phyloP scores from a whole-genome alignment of 768 basidiomycete genomes.

The Podaxis mareebaensis region DNA sequence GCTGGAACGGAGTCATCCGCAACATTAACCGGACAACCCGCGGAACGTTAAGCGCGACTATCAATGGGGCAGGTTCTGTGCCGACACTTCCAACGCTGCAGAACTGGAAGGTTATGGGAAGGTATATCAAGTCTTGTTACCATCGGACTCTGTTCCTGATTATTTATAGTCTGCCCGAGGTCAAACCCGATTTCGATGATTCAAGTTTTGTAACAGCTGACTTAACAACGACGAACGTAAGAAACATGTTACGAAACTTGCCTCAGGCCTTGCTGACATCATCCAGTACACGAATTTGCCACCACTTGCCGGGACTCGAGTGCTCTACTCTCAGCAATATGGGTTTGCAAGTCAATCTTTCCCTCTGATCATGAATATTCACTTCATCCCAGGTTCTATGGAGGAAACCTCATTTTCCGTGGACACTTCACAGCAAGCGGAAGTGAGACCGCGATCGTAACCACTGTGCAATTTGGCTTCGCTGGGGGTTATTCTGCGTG shows the following conservation, averaged over 20 bases:
- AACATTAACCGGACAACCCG: slow-evolving; percentile 25
- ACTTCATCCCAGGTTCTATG: slow-evolving; percentile 42
- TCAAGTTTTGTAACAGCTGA: slow-evolving; percentile 63
- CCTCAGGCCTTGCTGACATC: neutral
- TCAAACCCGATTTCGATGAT: slow-evolving; percentile 58
- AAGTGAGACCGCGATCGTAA: slow-evolving; percentile 43
- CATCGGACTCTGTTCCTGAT: slow-evolving; percentile 11
- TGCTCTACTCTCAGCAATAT: slow-evolving; percentile 55
- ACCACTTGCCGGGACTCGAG: slow-evolving; percentile 39
- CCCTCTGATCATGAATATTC: neutral
- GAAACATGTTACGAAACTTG: slow-evolving; percentile 18
- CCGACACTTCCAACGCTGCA: slow-evolving; percentile 34
- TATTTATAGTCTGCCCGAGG: slow-evolving; percentile 73
- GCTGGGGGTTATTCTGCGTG: slow-evolving; percentile 55
- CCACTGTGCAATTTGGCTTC: slow-evolving; percentile 49
- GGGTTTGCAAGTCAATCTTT: slow-evolving; percentile 31
- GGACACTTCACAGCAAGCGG: slow-evolving; percentile 55
- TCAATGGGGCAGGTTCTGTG: slow-evolving; percentile 19
- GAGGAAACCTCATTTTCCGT: slow-evolving; percentile 51
- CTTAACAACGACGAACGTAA: slow-evolving; percentile 70
- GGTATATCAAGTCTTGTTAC: slow-evolving; percentile 27
- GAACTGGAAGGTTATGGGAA: slow-evolving; percentile 50
- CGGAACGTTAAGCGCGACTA: slow-evolving; percentile 31
- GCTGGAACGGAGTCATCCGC: slow-evolving; percentile 41
- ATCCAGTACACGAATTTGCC: slow-evolving; percentile 51